Evolutionary conservation across 2,329 filamentous ascomycete genomes (phyloP).

Genomic region (Colletotrichum incanum): DNA sequence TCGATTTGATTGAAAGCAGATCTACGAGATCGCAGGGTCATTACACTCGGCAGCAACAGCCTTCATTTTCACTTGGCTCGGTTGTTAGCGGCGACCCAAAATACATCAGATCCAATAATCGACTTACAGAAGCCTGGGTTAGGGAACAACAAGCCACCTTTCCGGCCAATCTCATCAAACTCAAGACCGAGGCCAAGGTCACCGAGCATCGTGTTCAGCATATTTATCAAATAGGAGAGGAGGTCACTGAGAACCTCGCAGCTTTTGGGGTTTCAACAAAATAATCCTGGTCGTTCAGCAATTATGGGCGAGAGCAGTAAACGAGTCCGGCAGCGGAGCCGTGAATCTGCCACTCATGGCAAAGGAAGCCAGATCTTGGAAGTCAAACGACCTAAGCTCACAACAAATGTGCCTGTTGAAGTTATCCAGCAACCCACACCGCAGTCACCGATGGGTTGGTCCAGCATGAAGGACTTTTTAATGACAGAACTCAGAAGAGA

Average conservation of each 20-base stretch:
- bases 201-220: slow-evolving; percentile 33
- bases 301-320: slow-evolving; percentile 40
- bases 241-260: slow-evolving; percentile 36
- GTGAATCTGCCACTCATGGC: slow-evolving; percentile 29
- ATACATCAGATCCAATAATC: slow-evolving; percentile 30
- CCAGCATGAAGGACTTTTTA: slow-evolving; percentile 40
- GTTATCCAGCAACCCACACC: slow-evolving; percentile 33
- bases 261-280: slow-evolving; percentile 21
- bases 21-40: slow-evolving; percentile 42
- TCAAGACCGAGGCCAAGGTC: slow-evolving; percentile 34
- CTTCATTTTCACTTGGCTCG: slow-evolving; percentile 37
- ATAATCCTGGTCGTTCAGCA: slow-evolving; percentile 9
- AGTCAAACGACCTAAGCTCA: slow-evolving; percentile 36
- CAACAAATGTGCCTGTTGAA: slow-evolving; percentile 34
- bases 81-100: slow-evolving; percentile 38
- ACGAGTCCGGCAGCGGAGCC: slow-evolving; percentile 41
- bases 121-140: slow-evolving; percentile 41
- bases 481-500: slow-evolving; percentile 39
- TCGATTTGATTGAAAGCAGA: slow-evolving; percentile 14
- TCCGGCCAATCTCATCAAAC: slow-evolving; percentile 39
- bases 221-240: slow-evolving; percentile 32
- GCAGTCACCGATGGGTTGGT: slow-evolving; percentile 25
- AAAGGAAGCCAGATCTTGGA: slow-evolving; percentile 21
- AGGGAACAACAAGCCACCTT: slow-evolving; percentile 39
- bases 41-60: slow-evolving; percentile 41